Base-by-base conservation (phyloP, 164 flowering plant genomes). In the Pachysandra terminalis region DNA sequence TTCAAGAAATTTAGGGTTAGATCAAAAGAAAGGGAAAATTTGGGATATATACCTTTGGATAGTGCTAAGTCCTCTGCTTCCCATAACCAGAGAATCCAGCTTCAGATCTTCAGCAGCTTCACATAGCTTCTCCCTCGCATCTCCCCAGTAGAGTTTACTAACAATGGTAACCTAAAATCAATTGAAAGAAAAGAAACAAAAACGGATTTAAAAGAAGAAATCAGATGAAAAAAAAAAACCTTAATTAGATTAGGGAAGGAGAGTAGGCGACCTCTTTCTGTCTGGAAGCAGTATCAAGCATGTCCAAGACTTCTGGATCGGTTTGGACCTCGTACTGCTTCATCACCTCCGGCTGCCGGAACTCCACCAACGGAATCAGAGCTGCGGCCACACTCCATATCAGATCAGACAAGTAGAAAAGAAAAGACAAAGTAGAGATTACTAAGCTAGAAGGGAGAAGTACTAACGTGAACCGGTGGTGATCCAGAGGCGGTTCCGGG, bases 91-190 rank as follows among this genome's bases (percentile, higher is more conserved):
- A 54, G 86, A 84, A 58, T 83, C 84, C 35, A 90, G 73, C 75
- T 84, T 82, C 75, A 85, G 56, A 59, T 83, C 86, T 40, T 26
- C 81, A 64, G 74, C 76, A 1, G 93, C 88, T 9, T 69, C 84
- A 25, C 77, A 78, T 0, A 90, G 69, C 68, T 82, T 88, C 70
- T 90, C 96, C 70, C 96, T 83, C 6, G 96, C 89, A 78, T 90
- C 96, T 12, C 98, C 97, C 93, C 93, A 90, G 63, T 87, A 92
- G n/a, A 95, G 24, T 69, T 91, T 95, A 5, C 84, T 59, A 22
- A 90, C 82, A 23, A 90, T 73, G 0, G 59, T 79, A 56, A 82
- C 77, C 98, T 93, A 35, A 22, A 66, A 62, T 24, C 40, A 48
- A 54, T 14, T 32, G 16, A 67, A 2, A 19, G 28, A 32, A 67